These are phyloP conservation scores for Parmales sp. DNA, from an alignment of 108 stramenopile species.

Conservation along the genomic window DNA sequence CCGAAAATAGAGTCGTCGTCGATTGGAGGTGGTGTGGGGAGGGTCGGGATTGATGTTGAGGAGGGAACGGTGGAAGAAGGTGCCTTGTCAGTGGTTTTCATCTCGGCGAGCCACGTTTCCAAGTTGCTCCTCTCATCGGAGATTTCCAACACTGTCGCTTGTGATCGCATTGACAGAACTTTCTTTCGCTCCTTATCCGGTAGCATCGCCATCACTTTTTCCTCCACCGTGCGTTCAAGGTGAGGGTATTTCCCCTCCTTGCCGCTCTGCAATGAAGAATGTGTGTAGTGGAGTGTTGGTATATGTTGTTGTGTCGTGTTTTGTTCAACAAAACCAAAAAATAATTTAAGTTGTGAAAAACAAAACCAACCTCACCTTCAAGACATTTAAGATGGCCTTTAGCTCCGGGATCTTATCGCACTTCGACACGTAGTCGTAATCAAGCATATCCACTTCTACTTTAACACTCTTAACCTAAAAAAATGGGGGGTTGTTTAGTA, in stretches of 20 bases:
- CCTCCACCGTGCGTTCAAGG: slow-evolving; percentile 28
- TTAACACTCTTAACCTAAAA: not conserved
- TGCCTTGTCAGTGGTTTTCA: not conserved
- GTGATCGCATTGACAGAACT: slow-evolving; percentile 15
- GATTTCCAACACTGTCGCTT: slow-evolving; percentile 18
- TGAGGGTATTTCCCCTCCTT: slow-evolving; percentile 42
- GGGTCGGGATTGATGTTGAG: too few species aligned
- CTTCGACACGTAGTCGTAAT: slow-evolving; percentile 47
- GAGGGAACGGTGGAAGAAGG: not conserved
- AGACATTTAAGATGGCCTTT: slow-evolving; percentile 25
- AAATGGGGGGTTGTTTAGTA: not conserved
- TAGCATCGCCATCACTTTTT: slow-evolving; percentile 26
- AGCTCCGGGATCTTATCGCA: slow-evolving; percentile 27
- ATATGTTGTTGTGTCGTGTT: not conserved
- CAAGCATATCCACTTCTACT: slow-evolving; percentile 49
- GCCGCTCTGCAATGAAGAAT: slow-evolving; percentile 14
- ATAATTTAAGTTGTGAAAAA: too few species aligned
- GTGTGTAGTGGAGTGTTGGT: not conserved
- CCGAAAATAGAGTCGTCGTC: not conserved
- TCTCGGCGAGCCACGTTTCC: slow-evolving; percentile 14
- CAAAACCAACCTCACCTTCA: slow-evolving; percentile 12
- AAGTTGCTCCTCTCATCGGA: slow-evolving; percentile 16
- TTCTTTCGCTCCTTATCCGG: slow-evolving; percentile 29
- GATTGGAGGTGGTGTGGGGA: not conserved
- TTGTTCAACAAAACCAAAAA: not conserved